Base-by-base conservation (phyloP, 2,329 filamentous ascomycete species). In the Grosmannia clavigera region DNA sequence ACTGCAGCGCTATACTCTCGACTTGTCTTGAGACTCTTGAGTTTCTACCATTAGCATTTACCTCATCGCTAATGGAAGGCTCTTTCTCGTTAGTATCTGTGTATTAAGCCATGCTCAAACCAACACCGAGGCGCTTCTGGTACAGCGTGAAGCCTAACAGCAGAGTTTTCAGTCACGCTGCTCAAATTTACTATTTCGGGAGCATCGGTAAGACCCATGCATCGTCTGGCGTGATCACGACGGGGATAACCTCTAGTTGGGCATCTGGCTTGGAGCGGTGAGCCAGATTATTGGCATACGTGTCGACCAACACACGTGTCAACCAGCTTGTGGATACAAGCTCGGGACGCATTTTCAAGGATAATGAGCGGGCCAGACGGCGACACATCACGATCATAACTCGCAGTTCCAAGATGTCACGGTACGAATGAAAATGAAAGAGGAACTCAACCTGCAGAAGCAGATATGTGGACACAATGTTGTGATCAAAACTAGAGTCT, bases 371-470 rank as follows among this genome's bases (percentile, higher is more conserved):
- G 0, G 56, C 55, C 1, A 64, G 56, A n/a, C 11, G 31, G 12
- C 40, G 57, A 35, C 33, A 35, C 33, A 35, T 35, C 33, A 35
- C 33, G 33, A 35, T 35, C 33, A 35, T 9, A 2, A 35, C 10
- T 35, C 33, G 33, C 16, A 58, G 12, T 22, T 58, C 19, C 60
- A 58, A 62, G 14, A 60, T 53, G 19, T 61, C 46, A 9, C 48
- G 31, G 43, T 63, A 61, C 60, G 14, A 64, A 61, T 1, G 63
- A 40, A 35, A 64, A 64, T 4, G 46, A 43, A 43, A 35, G 5
- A 9, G 33, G 9, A 7, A 5, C 33, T 35, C 33, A 35, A 35
- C 6, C 33, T 35, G 33, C 33, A 35, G 33, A 35, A 35, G 10
- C 6, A 35, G 31, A 5, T 63, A 19, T 1, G 61, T 63, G 5